phyloP scores from a whole-genome alignment of 1,284 basidiomycete species.

The Coniferiporia weirii region DNA sequence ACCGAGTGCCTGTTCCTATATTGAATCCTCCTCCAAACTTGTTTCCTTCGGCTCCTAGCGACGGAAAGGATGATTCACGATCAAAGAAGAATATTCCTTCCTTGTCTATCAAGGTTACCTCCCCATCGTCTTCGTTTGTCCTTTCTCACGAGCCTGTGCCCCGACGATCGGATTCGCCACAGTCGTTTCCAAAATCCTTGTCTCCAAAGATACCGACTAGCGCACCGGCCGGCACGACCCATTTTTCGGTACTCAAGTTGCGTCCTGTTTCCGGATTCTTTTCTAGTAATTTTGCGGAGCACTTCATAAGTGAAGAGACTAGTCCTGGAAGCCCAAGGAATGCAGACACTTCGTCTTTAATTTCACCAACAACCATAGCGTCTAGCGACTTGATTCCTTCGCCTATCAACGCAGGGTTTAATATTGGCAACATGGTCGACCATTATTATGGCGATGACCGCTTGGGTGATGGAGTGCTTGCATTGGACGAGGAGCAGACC shows the following conservation, averaged over 20 bases:
- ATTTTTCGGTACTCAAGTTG: conserved; percentile 62
- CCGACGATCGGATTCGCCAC: conserved; percentile 12
- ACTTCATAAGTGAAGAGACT: conserved; percentile 40
- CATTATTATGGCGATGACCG: not conserved
- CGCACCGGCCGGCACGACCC: conserved; percentile 55
- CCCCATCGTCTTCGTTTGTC: conserved; percentile 1
- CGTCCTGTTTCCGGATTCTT: conserved; percentile 75
- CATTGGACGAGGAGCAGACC: conserved; percentile 38
- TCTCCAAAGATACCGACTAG: conserved; percentile 33
- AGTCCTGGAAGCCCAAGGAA: conserved; percentile 31
- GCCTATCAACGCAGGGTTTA: conserved; percentile 5
- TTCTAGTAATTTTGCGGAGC: conserved; percentile 61
- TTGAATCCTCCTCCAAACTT: conserved; percentile 18
- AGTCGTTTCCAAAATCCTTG: conserved; percentile 20
- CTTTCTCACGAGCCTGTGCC: not conserved
- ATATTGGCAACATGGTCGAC: not conserved
- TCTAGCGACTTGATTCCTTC: conserved; percentile 15
- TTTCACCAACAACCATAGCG: conserved; percentile 12
- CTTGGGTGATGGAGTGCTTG: not conserved
- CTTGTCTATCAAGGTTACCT: conserved; percentile 17
- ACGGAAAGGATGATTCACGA: conserved; percentile 4
- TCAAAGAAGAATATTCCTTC: conserved; percentile 10
- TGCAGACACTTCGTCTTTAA: conserved; percentile 18
- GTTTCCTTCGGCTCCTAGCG: not conserved
- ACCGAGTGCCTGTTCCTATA: conserved; percentile 43